Base-by-base conservation (phyloP, 208 protist species). In the Acanthamoeba royreba region DNA sequence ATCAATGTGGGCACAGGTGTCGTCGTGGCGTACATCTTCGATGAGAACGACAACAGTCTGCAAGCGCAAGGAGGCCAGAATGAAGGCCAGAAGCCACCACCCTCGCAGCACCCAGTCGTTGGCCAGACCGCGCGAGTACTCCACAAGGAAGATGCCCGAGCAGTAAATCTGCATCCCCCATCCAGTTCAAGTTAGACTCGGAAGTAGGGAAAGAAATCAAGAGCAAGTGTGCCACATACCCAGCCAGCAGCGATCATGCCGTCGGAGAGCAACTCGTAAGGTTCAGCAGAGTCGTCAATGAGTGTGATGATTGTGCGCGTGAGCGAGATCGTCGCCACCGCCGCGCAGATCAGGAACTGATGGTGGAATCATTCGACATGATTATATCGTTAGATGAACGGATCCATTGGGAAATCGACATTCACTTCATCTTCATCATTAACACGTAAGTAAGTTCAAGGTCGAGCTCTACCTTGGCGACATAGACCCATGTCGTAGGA, bases 1-100 rank as follows among this genome's bases (percentile, higher is more conserved):
- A 66, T 46, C 38, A 38, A 19, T 40, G 77, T 49, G 47, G n/a
- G 3, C 8, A 43, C 11, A 81, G 69, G 11, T 40, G 31, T 28
- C 38, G 0, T n/a, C n/a, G n/a, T n/a, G 25, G 25, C 40, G 53
- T 72, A 92, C 86, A 31, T 74, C n/a, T 72, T 72, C 55, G 25
- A 92, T 92, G 40, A 74, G 42, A 4, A 92, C 86, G n/a, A 92
- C 86, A 9, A 74, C 55, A 25, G 53, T 92, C 31, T 92, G 86
- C 31, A 92, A 28, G 53, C 55, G 47, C 0, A 92, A 46, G 0
- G 40, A 9, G 53, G 22, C 86, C 2, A 63, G 49, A 1, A 92
- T 47, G 40, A 74, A 92, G 25, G 55, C 53, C 49, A 92, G n/a
- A 35, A 92, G 45, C 86, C 86, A 92, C 86, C 86, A 92, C 4